Base-by-base conservation (phyloP, 164 flowering plant genomes). In the Paratinospora sagittata region DNA sequence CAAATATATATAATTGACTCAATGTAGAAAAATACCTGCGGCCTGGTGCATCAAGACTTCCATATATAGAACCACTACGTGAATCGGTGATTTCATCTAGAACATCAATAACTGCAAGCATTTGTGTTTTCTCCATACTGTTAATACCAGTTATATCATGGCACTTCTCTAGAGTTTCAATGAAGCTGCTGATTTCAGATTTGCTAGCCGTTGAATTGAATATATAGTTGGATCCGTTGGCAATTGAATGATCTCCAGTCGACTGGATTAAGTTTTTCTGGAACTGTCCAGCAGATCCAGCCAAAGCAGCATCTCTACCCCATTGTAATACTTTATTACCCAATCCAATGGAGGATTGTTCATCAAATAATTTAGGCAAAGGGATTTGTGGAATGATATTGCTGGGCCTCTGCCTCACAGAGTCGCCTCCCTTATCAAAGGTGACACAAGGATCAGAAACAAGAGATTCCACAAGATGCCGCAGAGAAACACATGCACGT, bases 41-140 rank as follows among this genome's bases (percentile, higher is more conserved):
- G 16, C 93, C 98, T 72, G 97, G 84, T 77, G 83, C 93, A 88
- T 96, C 99, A 71, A 96, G 90, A 79, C 90, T 86, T 76, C 70
- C 85, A 81, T 91, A 96, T 58, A 81, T 84, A 77, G 96, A 90
- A 78, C 81, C 70, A 69, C 80, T 69, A 19, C 81, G 67, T 52
- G 81, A 70, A 77, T 79, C 79, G 78, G 84, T 82, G 70, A 96
- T 66, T 85, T 96, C 99, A 65, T 74, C 77, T 7, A 93, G 80
- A 81, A 93, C 88, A 84, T 93, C 93, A 47, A 84, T 71, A 67
- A 88, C 69, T 49, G 97, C 87, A 77, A 86, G 85, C 70, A 85
- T 75, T 76, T 90, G 83, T 26, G 75, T 74, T 83, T 81, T 93
- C 74, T 87, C 93, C 43, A 43, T 71, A 65, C 76, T 69, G 52